These are phyloP conservation scores for Flaveria linearis DNA, from an alignment of 129 eudicot species.

Conservation along the genomic window DNA sequence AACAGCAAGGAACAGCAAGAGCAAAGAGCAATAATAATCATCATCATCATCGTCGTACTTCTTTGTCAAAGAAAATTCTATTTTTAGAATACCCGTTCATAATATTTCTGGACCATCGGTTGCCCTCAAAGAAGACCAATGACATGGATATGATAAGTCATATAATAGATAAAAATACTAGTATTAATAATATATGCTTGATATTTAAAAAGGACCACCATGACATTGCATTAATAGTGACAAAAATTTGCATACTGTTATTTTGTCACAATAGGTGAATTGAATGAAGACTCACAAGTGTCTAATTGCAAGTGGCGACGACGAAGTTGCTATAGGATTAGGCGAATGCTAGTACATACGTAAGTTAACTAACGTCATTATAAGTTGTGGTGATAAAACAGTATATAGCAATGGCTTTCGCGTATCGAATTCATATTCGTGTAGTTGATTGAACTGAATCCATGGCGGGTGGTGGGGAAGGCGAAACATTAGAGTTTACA, in stretches of 20 bases:
- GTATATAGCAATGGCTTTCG: neutral
- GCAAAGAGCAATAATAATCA: no score
- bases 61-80: no score
- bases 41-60: no score
- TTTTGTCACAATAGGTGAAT: neutral
- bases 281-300: neutral
- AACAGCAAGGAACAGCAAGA: no score
- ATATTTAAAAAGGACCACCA: neutral
- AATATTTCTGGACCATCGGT: neutral
- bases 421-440: slow-evolving; percentile 4
- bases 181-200: neutral
- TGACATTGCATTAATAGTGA: neutral
- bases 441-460: slow-evolving; percentile 19
- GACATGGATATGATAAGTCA: neutral
- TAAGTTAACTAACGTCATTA: no score
- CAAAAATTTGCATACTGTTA: neutral
- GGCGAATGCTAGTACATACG: no score
- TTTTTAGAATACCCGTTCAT: neutral
- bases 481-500: slow-evolving; percentile 52
- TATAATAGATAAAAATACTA: neutral
- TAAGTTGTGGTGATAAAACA: neutral
- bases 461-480: slow-evolving; percentile 62
- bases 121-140: no score
- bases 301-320: neutral
- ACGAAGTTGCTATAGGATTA: no score